Base-by-base conservation (phyloP, 805 yeast genomes). In the Lipomyces sp. region DNA sequence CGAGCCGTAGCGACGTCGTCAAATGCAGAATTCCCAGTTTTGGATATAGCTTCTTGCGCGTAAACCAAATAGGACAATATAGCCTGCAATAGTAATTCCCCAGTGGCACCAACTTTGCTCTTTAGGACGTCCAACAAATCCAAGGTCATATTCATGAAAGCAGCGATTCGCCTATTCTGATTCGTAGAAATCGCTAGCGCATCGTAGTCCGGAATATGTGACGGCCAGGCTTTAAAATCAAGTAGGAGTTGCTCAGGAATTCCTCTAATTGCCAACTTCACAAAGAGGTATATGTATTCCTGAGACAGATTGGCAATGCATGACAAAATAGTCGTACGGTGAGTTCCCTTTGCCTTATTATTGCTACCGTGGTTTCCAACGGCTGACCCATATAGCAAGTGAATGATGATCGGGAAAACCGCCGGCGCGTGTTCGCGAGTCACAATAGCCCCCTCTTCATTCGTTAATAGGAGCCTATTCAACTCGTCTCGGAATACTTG, bases 401-500 rank as follows among this genome's bases (percentile, higher is more conserved):
- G 71, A 43, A 89, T 64, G 3, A 89, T 75, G 28, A 86, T 62
- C 1, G 95, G 93, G 78, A 88, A 78, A 2, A 91, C 74, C 1
- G 55, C 66, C 1, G 65, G 70, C 14, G 76, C 70, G 63, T 93
- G 97, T 2, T 72, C 72, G 6, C 72, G 74, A 55, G 84, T 87
- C 47, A 89, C 74, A 16, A 46, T 32, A 1, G 74, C 67, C 2
- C 69, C 73, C 7, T 80, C 76, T 4, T 76, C 80, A 19, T 75
- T 71, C 34, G 73, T 74, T 18, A 77, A 74, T 18, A 86, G 69
- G 35, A 93, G 75, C 16, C 75, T 77, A 19, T 85, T 73, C 28
- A 90, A 70, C 67, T 90, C 97, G 68, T 93, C 98, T 51, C 88
- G 79, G 71, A 88, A 90, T 16, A 83, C 71, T 2, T 86, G 78